phyloP scores from a whole-genome alignment of 2,329 filamentous ascomycete species.

The Phyllosticta citrichinensis region DNA sequence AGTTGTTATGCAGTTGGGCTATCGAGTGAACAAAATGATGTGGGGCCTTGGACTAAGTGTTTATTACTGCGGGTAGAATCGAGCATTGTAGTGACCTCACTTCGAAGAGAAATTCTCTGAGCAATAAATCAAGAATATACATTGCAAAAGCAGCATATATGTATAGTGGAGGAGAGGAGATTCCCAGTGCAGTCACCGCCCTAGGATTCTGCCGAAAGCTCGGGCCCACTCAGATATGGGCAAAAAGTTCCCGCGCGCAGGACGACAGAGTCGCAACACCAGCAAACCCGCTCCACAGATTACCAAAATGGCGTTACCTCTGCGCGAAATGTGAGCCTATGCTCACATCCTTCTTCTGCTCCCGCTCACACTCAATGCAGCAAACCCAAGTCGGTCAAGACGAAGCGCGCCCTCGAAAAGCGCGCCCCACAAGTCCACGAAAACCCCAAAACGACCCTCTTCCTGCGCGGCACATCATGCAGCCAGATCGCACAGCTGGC shows the following conservation, averaged over 20 bases:
- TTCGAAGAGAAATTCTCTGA: no score
- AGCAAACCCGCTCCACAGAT: background rate
- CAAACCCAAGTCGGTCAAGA: slow-evolving; percentile 73
- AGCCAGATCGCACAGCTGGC: slow-evolving; percentile 75
- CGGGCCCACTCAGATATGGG: background rate
- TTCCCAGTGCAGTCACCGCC: background rate
- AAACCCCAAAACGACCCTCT: slow-evolving; percentile 80
- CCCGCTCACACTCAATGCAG: slow-evolving; percentile 24
- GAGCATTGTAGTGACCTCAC: no score
- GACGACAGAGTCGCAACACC: slow-evolving; percentile 1
- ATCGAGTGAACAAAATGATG: background rate
- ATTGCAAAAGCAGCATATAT: background rate
- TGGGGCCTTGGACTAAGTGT: no score
- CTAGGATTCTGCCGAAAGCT: background rate
- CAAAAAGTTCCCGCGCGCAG: slow-evolving; percentile 8
- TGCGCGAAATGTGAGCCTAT: slow-evolving; percentile 6
- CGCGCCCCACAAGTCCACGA: slow-evolving; percentile 81
- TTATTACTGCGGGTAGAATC: no score
- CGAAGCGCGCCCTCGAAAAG: slow-evolving; percentile 89
- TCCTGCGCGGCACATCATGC: slow-evolving; percentile 79
- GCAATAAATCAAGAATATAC: no score
- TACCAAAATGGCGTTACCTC: slow-evolving; percentile 5
- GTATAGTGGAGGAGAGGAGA: background rate
- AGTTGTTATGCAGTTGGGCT: background rate
- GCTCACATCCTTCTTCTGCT: background rate